Evolutionary conservation across 345 rosid species (phyloP).

Genomic region (Camelina laxa): DNA sequence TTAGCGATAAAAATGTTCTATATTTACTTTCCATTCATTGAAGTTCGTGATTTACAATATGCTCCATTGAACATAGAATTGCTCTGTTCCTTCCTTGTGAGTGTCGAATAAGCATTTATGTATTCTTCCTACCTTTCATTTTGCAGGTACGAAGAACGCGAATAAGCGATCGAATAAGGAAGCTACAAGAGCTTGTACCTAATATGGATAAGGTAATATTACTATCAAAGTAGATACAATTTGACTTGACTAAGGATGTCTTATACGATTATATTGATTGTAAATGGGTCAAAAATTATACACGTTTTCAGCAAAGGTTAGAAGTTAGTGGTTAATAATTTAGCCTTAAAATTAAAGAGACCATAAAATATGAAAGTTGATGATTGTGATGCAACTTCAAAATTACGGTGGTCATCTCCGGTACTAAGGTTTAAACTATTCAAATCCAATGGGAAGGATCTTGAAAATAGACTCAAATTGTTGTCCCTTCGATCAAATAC

Average conservation of each 20-base stretch:
- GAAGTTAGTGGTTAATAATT: background rate
- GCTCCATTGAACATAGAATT: background rate
- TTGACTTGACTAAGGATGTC: constrained; percentile 5
- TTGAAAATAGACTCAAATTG: background rate
- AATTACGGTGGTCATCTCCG: background rate
- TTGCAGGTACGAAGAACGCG: constrained; percentile 74
- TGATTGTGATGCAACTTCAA: background rate
- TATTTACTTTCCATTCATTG: background rate
- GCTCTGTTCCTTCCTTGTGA: constrained; percentile 2
- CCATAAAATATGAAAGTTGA: background rate
- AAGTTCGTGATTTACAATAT: background rate
- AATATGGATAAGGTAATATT: constrained; percentile 79
- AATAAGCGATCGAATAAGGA: constrained; percentile 53
- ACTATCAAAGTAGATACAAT: background rate
- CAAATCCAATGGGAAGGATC: background rate
- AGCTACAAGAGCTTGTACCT: constrained; percentile 87
- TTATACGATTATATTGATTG: constrained; percentile 5
- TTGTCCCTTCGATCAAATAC: background rate
- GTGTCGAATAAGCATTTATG: background rate
- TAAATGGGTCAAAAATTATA: constrained; percentile 1
- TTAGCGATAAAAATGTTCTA: background rate
- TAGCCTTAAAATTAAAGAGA: background rate
- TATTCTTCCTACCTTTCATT: background rate
- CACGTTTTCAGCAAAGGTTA: background rate
- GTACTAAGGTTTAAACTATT: background rate